phyloP scores from a whole-genome alignment of 257 asterid species.

The Salvia splendens region DNA sequence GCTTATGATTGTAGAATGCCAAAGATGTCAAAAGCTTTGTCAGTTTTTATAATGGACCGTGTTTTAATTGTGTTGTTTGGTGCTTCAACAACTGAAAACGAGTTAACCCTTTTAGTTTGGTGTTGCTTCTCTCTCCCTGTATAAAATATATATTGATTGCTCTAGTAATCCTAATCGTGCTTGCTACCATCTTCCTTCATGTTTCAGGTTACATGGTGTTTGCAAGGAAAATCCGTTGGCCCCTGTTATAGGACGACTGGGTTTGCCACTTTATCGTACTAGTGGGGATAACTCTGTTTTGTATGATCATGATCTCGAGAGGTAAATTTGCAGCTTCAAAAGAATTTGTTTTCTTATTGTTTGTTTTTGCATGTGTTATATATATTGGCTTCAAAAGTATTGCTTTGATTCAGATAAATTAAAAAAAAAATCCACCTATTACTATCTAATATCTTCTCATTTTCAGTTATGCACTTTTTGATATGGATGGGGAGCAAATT shows the following conservation, averaged over 20 bases:
- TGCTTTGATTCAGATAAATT: neutral
- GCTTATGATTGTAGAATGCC: neutral
- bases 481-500: constrained; percentile 88
- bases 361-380: constrained; percentile 2
- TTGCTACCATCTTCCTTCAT: constrained; percentile 18
- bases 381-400: neutral
- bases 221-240: constrained; percentile 93
- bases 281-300: constrained; percentile 92
- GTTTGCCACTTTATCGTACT: constrained; percentile 88
- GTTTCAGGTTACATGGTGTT: constrained; percentile 87
- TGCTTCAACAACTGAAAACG: neutral
- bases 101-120: neutral
- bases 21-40: neutral
- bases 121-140: neutral
- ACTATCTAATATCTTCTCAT: constrained; percentile 3
- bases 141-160: neutral
- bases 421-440: neutral
- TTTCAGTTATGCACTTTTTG: constrained; percentile 85
- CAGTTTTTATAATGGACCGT: neutral
- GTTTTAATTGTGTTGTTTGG: neutral
- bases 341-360: neutral
- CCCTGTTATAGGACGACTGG: constrained; percentile 77
- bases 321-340: constrained; percentile 42
- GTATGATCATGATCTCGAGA: constrained; percentile 91
- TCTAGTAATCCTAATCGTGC: neutral